phyloP scores from a whole-genome alignment of 2,329 filamentous ascomycete species.

The Colletotrichum eremochloae region DNA sequence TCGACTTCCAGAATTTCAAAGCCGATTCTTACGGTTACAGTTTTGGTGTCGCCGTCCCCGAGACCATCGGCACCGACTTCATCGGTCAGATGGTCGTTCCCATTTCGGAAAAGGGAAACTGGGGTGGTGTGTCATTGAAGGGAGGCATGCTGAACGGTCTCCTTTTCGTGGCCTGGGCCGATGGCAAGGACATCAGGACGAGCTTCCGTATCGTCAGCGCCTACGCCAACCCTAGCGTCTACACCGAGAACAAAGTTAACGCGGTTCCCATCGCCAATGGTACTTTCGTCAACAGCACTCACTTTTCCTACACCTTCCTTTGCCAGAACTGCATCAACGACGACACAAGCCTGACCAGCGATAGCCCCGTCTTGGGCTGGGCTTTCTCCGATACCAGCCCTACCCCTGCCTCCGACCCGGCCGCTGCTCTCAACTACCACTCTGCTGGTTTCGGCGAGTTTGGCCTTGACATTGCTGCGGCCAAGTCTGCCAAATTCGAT shows the following conservation, averaged over 20 bases:
- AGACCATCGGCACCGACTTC: conserved; percentile 63
- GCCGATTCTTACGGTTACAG: conserved; percentile 52
- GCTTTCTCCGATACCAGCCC: conserved; percentile 53
- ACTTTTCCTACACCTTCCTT: conserved; percentile 67
- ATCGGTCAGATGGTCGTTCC: conserved; percentile 65
- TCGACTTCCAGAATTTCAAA: conserved; percentile 46
- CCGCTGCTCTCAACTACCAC: conserved; percentile 55
- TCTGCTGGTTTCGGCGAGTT: conserved; percentile 56
- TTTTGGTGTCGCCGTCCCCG: conserved; percentile 65
- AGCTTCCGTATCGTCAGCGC: conserved; percentile 51
- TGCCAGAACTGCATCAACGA: conserved; percentile 60
- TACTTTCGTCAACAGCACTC: conserved; percentile 65
- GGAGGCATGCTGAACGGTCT: conserved; percentile 62
- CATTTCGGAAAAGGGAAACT: conserved; percentile 55
- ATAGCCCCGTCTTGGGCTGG: conserved; percentile 53
- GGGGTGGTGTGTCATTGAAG: conserved; percentile 62
- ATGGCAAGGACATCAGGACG: conserved; percentile 55
- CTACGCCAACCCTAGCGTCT: conserved; percentile 62
- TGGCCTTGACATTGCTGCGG: conserved; percentile 49
- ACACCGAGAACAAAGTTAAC: conserved; percentile 55
- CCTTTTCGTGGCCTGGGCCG: conserved; percentile 64
- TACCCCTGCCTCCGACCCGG: conserved; percentile 49
- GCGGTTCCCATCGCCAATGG: conserved; percentile 62
- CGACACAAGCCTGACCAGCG: conserved; percentile 48
- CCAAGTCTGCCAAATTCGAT: conserved; percentile 50